Base-by-base conservation (phyloP, 345 rosid genomes). In the Bruguiera parviflora region DNA sequence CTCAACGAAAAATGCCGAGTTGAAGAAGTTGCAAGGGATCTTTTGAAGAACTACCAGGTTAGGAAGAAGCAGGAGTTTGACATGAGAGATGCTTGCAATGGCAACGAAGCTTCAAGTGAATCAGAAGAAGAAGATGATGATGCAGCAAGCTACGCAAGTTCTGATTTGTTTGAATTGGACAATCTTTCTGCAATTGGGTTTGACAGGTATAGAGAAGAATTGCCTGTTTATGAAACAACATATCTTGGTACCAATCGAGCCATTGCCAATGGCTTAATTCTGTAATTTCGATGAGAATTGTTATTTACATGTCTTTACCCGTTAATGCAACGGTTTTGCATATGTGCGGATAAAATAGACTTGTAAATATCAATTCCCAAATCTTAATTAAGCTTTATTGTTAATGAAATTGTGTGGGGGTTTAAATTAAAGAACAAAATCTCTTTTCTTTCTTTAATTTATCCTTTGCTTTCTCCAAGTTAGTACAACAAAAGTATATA, bases 161-260 rank as follows among this genome's bases (percentile, higher is more conserved):
- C 99, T 1, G 99, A 96, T 82, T 77, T 96, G 22, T 96, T 96
- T 43, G 99, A 96, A 62, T 56, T 96, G 77, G 98, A 96, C 83
- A 83, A 88, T 84, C 90, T 94, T 58, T 86, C 95, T 31, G 81
- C 80, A 13, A 81, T 89, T 64, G 98, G 97, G 61, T 78, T 85
- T 22, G 73, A 75, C 37, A 84, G 87, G 87, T 94, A 89, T 57
- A 57, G 85, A 3, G 86, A 94, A 79, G 99, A 96, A 78, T 71
- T 96, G 69, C 99, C 99, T 0, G 98, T 96, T 57, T 96, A 92
- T 64, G 99, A 89, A 78, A 89, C 98, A 29, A 92, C 99, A 27
- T 84, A 85, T 85, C 81, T 89, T 18, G 81, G 71, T 68, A 84
- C 85, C 8, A 92, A 90, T 81, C 92, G 86, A 76, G 90, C 89